Base-by-base conservation (phyloP, 1,284 basidiomycete genomes). In the Heterobasidion annosum region DNA sequence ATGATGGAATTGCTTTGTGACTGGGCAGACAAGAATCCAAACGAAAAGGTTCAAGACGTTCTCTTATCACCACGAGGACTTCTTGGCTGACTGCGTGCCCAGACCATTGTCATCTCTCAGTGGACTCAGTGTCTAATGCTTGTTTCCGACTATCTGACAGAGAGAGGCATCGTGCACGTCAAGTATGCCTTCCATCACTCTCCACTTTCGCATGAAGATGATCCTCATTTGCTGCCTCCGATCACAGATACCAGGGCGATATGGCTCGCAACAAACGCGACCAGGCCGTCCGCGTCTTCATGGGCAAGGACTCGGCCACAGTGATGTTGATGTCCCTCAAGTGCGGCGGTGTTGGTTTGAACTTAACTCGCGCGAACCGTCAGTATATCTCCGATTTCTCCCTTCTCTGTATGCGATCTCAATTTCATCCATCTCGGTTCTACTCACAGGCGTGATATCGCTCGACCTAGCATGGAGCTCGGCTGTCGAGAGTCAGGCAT, bases 401-500 rank as follows among this genome's bases (percentile, higher is more conserved):
- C 25, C 25, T 25, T 25, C 25, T 25, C 25, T 25, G 25, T 25
- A 25, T 25, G 25, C 25, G 25, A 25, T 5, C 25, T 25, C 3
- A 25, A 25, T 25, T 25, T 25, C 18, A 25, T 25, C 25, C 18
- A 25, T 25, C 25, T 4, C 3, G 25, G 25, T 25, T 25, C 25
- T 25, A 25, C 3, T 5, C 5, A 25, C 43, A 68, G 67, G 56
- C 50, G 79, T 84, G 46, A 81, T 85, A 48, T 78, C 77, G 13
- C 67, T 85, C 44, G 83, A 84, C 61, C 72, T 82, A 37, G 78
- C 75, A 13, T 82, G 82, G 83, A 79, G 76, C 16, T 73, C 73
- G 43, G 83, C 83, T 0, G 72, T 81, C 16, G 83, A 85, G 63
- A 64, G 68, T 15, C 78, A 81, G 62, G 72, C 75, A 4, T 79